These are phyloP conservation scores for Parafenestella ontariensis DNA, from an alignment of 2,329 filamentous ascomycete species.

Conservation along the genomic window DNA sequence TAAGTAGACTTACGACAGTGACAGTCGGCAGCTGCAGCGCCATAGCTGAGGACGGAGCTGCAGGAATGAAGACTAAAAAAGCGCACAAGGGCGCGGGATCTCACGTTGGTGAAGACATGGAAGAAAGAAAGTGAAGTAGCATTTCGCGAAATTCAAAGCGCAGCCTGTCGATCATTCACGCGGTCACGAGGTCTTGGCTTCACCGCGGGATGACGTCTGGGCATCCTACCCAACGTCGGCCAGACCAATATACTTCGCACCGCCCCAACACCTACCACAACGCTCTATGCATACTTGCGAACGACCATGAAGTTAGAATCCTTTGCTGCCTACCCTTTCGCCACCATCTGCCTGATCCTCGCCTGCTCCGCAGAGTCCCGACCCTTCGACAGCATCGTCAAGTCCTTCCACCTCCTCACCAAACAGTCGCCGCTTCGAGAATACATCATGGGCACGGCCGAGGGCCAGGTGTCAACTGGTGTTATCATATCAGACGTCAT, in stretches of 20 bases:
- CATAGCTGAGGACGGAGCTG: constrained; percentile 15
- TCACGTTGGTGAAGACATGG: constrained; percentile 23
- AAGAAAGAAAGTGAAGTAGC: constrained; percentile 7
- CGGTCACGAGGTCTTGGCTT: constrained; percentile 44
- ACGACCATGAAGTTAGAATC: constrained; percentile 37
- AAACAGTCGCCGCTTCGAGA: constrained; percentile 39
- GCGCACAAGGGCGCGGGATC: constrained; percentile 24
- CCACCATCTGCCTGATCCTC: constrained; percentile 39
- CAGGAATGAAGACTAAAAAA: background rate
- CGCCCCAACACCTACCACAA: constrained; percentile 14
- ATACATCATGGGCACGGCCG: constrained; percentile 37
- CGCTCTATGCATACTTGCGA: constrained; percentile 10
- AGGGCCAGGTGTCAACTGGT: constrained; percentile 41
- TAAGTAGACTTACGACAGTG: constrained; percentile 34
- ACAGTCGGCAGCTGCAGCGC: constrained; percentile 38
- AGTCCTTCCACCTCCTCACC: constrained; percentile 35
- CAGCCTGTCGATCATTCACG: constrained; percentile 33
- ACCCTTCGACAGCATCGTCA: constrained; percentile 38
- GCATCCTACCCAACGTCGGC: constrained; percentile 29
- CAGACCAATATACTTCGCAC: constrained; percentile 15
- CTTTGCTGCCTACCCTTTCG: constrained; percentile 34
- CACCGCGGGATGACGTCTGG: constrained; percentile 44
- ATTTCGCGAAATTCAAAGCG: constrained; percentile 7
- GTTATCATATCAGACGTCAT: constrained; percentile 86
- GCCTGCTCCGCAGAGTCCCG: constrained; percentile 41